Evolutionary conservation across 2,329 filamentous ascomycete species (phyloP).

Genomic region (Colletotrichum sp.): DNA sequence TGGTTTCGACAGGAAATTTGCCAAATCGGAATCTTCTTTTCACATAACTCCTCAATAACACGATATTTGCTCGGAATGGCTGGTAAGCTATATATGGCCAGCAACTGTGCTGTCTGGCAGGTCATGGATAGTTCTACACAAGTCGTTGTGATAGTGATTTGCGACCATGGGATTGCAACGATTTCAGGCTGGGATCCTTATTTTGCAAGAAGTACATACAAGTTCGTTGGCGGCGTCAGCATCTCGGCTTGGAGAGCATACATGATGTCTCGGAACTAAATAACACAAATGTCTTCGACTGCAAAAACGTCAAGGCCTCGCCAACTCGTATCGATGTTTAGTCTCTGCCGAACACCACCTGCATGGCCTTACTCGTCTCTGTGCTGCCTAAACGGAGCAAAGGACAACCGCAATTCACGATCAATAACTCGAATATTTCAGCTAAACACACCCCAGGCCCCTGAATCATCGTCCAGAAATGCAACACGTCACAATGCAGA

Average conservation of each 20-base stretch:
- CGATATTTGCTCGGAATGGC: not conserved
- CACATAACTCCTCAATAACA: not conserved
- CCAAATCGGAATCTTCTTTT: not conserved
- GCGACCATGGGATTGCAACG: not conserved
- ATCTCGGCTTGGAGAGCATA: not conserved
- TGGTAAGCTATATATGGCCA: not conserved
- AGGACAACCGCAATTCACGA: not conserved
- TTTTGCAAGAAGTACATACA: too few relatives aligned
- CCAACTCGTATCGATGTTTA: not conserved
- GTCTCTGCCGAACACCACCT: not conserved
- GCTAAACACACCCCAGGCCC: not conserved
- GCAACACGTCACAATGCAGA: not conserved
- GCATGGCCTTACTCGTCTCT: not conserved
- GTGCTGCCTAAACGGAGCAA: not conserved
- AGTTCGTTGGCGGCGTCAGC: not conserved
- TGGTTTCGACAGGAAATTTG: not conserved
- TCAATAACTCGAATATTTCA: not conserved
- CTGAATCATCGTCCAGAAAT: not conserved
- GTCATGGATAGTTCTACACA: fast-evolving
- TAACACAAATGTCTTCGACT: not conserved
- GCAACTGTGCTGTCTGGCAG: not conserved
- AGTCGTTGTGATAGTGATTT: not conserved
- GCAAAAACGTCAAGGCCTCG: not conserved
- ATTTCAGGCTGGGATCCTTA: too few relatives aligned
- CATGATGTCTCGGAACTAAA: not conserved